Evolutionary conservation across 2,329 filamentous ascomycete genomes (phyloP), one percentile per base, ranked within the genome.

Genomic region (Dactylellina leptospora): DNA sequence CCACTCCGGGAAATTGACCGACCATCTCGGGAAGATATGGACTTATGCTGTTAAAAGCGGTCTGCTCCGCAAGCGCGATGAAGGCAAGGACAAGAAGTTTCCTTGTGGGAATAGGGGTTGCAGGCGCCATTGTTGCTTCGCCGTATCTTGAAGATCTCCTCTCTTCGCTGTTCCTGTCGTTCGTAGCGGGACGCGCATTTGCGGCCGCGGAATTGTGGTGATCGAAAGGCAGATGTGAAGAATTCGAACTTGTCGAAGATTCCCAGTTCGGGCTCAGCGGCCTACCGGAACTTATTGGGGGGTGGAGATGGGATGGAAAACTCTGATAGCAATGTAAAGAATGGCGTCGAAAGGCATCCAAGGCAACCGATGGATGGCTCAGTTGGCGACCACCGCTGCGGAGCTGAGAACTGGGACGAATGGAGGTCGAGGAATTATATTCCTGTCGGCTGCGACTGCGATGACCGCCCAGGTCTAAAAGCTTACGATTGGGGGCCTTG

Each of bases 11-110:
- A 78, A 97, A 97, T 0, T 87, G 88, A 20, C 87, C 86, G 1
- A 93, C 88, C 93, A 99, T 97, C 76, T 92, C 87, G 0, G 95
- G 95, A 1, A 99, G 86, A 80, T 99, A 99, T 0, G 95, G 95
- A 9, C 90, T 90, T 77, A 99, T 97, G 20, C 92, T 96, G 80
- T 99, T 99, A 78, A 99, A 85, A 0, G 95, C 95, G 0, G 93
- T 97, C 83, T 99, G 95, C 79, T 99, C 95, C 59, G 91, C 90
- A 20, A 99, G 84, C 4, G 93, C 93, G 71, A 99, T 90, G 75
- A 97, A 82, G 0, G 93, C 93, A 30, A 99, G 83, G 10, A 97
- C 86, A 3, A 88, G 85, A 72, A 99, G 88, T 82, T 97, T 95
- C 75, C 84, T 87, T 75, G 87, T 87, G 0, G 95, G 95, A 16